Percentiles rank a stretch among this genome's conserved stretches.
Evolutionary conservation across 768 basidiomycete genomes (phyloP).

Genomic region (Russula abietina): DNA sequence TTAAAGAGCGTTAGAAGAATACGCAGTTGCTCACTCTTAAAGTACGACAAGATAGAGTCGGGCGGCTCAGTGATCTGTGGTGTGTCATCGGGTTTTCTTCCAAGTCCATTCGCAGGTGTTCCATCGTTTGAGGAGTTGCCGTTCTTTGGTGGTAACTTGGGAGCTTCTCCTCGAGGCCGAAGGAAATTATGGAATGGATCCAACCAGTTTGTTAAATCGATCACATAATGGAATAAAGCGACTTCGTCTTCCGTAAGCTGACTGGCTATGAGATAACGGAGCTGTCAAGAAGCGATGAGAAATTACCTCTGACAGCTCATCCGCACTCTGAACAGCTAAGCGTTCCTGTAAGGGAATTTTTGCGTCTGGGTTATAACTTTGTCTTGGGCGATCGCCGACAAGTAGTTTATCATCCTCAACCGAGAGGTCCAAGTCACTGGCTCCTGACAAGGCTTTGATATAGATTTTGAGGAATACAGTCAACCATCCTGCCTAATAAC

Average conservation of each 20-base stretch:
- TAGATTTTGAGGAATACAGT: slow-evolving; percentile 68
- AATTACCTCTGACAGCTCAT: slow-evolving; percentile 51
- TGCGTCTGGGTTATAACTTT: slow-evolving; percentile 44
- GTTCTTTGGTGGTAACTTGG: slow-evolving; percentile 66
- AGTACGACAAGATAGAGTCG: slow-evolving; percentile 47
- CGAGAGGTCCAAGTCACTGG: slow-evolving; percentile 72
- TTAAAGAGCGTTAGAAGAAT: background rate
- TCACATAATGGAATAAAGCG: slow-evolving; percentile 52
- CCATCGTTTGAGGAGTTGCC: slow-evolving; percentile 63
- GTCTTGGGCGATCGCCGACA: slow-evolving; percentile 74
- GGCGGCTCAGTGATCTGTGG: slow-evolving; percentile 62
- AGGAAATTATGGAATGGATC: slow-evolving; percentile 69
- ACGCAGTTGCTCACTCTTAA: slow-evolving; percentile 36
- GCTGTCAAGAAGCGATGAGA: slow-evolving; percentile 21
- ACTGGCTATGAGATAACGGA: slow-evolving; percentile 1
- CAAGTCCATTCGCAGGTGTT: slow-evolving; percentile 45
- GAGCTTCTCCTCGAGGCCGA: slow-evolving; percentile 71
- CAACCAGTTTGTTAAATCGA: slow-evolving; percentile 65
- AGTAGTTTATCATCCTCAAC: slow-evolving; percentile 72
- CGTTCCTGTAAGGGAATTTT: slow-evolving; percentile 54
- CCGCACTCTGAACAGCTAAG: slow-evolving; percentile 42
- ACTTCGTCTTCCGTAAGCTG: slow-evolving; percentile 66
- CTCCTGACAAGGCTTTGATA: slow-evolving; percentile 69
- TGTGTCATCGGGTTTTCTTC: slow-evolving; percentile 68
- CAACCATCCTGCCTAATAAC: slow-evolving; percentile 48